Evolutionary conservation across 305 asterid genomes (phyloP).

Genomic region (Withania somnifera): DNA sequence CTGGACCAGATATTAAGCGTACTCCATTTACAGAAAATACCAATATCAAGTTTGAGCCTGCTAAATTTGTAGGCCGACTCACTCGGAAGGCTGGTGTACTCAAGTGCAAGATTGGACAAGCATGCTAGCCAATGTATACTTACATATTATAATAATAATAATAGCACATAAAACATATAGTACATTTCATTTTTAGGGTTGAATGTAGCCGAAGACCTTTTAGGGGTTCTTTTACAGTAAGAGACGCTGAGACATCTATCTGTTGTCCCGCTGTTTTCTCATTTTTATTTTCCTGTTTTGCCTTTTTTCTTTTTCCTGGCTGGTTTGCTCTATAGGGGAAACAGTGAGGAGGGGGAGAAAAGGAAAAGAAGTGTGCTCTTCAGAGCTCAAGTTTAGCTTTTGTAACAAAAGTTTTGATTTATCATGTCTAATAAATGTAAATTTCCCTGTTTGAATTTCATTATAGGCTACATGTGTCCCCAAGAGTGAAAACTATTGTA

Average conservation of each 20-base stretch:
- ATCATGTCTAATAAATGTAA: not conserved
- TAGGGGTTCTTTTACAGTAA: not conserved
- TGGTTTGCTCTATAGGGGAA: not conserved
- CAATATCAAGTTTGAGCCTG: conserved; percentile 47
- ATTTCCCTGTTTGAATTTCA: not conserved
- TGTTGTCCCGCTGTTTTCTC: not conserved
- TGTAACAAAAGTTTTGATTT: not conserved
- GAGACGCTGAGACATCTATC: not conserved
- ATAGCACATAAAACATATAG: not conserved
- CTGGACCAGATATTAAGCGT: conserved; percentile 37
- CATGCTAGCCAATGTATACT: conserved; percentile 13
- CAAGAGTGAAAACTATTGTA: not conserved
- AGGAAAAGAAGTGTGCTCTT: not conserved
- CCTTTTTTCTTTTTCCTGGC: not conserved
- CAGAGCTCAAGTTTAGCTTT: not conserved
- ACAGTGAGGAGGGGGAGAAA: not conserved
- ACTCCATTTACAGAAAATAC: conserved; percentile 25
- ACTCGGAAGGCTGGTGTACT: conserved; percentile 59
- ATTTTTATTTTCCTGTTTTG: not conserved
- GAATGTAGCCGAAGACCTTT: not conserved
- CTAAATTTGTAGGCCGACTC: conserved; percentile 58
- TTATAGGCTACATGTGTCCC: not conserved
- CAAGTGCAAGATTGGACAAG: conserved; percentile 31
- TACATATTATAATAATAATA: not conserved
- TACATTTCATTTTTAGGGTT: conserved; percentile 4